Conservation (phyloP, 768 basidiomycete species). For the Russula griseocarnosa region DNA sequence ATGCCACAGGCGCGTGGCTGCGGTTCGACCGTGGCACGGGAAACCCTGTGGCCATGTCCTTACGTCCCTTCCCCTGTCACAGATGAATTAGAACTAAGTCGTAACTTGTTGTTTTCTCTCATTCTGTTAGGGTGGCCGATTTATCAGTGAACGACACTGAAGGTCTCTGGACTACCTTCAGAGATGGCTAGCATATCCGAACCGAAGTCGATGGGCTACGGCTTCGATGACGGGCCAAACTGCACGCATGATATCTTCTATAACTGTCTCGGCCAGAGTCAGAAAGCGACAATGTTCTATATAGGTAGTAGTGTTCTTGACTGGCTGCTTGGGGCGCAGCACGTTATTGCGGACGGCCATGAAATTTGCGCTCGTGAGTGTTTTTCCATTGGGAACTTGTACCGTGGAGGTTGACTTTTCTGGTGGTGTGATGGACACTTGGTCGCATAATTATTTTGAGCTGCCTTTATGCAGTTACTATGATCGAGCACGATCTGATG, state of each 20-base stretch:
- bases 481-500: neutral
- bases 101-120: neutral
- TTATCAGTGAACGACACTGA: conserved; percentile 46
- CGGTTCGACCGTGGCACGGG: neutral
- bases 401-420: too few species aligned
- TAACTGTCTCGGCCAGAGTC: conserved; percentile 51
- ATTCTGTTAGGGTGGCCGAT: conserved; percentile 41
- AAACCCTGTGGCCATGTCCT: neutral
- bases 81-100: neutral
- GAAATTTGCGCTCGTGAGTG: conserved; percentile 54
- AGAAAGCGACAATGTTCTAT: conserved; percentile 63
- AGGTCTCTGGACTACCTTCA: conserved; percentile 39
- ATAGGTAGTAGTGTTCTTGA: conserved; percentile 56
- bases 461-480: neutral
- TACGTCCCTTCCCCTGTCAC: neutral
- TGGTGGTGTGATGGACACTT: conserved; percentile 37
- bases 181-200: conserved; percentile 51
- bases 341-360: conserved; percentile 53
- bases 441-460: conserved; percentile 50
- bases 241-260: conserved; percentile 64
- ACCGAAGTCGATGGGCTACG: conserved; percentile 56
- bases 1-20: too few species aligned
- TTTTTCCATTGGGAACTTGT: neutral
- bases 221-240: conserved; percentile 63
- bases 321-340: conserved; percentile 54